Evolutionary conservation across 768 basidiomycete species (phyloP).

Genomic region (Naganishia onofrii): DNA sequence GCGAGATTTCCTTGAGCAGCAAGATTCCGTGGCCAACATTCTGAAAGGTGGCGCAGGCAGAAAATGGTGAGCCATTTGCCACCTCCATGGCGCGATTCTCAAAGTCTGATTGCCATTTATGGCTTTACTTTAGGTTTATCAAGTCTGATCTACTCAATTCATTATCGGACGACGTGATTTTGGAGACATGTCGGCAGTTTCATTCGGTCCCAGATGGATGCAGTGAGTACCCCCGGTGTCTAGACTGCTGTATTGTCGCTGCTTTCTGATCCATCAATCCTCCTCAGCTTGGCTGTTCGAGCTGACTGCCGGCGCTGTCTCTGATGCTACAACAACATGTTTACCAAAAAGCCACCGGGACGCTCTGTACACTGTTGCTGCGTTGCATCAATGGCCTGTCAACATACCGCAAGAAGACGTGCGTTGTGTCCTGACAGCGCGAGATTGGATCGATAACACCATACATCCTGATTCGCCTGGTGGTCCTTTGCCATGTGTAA

Average conservation of each 20-base stretch:
- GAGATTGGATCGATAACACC: conserved; percentile 81
- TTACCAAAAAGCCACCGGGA: conserved; percentile 75
- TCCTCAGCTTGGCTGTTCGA: conserved; percentile 80
- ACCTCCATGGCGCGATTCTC: neutral
- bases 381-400: conserved; percentile 90
- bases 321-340: conserved; percentile 67
- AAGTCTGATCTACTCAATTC: conserved; percentile 79
- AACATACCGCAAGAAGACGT: conserved; percentile 65
- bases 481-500: conserved; percentile 78
- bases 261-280: conserved; percentile 1
- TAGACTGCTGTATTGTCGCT: neutral
- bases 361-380: conserved; percentile 78
- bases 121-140: conserved; percentile 64
- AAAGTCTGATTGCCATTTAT: no score
- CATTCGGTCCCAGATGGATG: conserved; percentile 81
- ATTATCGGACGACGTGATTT: conserved; percentile 80
- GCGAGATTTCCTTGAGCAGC: conserved; percentile 82
- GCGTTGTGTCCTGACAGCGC: conserved; percentile 75
- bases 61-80: conserved; percentile 59
- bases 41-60: conserved; percentile 61
- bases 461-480: conserved; percentile 70
- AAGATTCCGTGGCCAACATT: conserved; percentile 86
- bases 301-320: conserved; percentile 74
- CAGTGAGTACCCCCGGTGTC: conserved; percentile 62
- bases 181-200: conserved; percentile 77